Percentiles rank a stretch among this genome's conserved stretches.
phyloP scores from a whole-genome alignment of 805 yeast species.

The Suhomyces xylopsoci region DNA sequence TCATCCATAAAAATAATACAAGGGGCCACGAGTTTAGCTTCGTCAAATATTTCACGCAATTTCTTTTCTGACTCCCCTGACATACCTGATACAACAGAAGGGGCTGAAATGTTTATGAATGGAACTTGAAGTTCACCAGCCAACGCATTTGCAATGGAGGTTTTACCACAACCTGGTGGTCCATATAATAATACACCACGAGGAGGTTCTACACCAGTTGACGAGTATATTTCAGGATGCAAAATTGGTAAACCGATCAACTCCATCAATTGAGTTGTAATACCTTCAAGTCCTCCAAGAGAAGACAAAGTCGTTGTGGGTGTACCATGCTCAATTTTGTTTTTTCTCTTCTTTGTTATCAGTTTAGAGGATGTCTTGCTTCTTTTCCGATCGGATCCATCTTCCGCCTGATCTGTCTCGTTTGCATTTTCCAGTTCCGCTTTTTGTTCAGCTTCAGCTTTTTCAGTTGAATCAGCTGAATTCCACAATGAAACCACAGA shows the following conservation, averaged over 20 bases:
- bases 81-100: conserved; percentile 97
- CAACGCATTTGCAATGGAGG: conserved; percentile 91
- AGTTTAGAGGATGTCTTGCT: conserved; percentile 44
- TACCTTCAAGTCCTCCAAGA: conserved; percentile 85
- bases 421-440: conserved; percentile 11
- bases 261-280: conserved; percentile 85
- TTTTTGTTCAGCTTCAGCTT: conserved; percentile 5
- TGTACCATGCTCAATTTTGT: conserved; percentile 60
- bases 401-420: conserved; percentile 6
- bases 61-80: conserved; percentile 98
- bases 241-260: conserved; percentile 85
- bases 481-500: conserved; percentile 74
- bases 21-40: conserved; percentile 87
- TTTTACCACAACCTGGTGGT: conserved; percentile 99
- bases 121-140: conserved; percentile 96
- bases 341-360: conserved; percentile 25
- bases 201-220: conserved; percentile 94
- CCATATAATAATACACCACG: conserved; percentile 93
- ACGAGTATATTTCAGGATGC: conserved; percentile 85
- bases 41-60: conserved; percentile 87
- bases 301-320: conserved; percentile 67
- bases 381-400: conserved; percentile 48
- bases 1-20: conserved; percentile 93
- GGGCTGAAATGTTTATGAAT: conserved; percentile 87
- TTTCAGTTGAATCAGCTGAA: conserved; percentile 8